phyloP scores from a whole-genome alignment of 257 asterid species.

The Solanum chiquidenum region DNA sequence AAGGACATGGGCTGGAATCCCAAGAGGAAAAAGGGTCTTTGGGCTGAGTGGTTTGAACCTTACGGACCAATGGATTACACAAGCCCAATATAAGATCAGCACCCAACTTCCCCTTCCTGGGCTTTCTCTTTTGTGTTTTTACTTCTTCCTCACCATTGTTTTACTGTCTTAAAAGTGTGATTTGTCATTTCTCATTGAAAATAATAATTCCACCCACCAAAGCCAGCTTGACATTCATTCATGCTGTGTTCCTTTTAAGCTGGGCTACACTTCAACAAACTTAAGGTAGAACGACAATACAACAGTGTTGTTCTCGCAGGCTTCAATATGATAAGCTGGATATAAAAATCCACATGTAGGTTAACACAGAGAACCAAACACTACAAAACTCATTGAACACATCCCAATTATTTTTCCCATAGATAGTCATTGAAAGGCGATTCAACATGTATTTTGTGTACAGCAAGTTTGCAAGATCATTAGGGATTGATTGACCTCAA shows the following conservation, averaged over 20 bases:
- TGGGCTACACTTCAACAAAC: neutral
- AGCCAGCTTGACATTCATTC: neutral
- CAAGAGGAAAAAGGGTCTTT: conserved; percentile 26
- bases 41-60: conserved; percentile 37
- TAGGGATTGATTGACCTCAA: neutral
- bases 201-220: neutral
- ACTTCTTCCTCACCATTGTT: neutral
- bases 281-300: neutral
- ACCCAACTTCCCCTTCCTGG: neutral
- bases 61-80: conserved; percentile 38
- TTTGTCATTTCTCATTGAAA: neutral
- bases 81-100: neutral
- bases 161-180: neutral
- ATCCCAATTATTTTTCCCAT: neutral
- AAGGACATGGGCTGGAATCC: conserved; percentile 50
- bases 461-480: neutral
- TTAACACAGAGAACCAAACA: neutral
- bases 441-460: neutral
- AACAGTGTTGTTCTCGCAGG: neutral
- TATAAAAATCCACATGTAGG: neutral
- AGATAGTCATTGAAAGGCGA: neutral
- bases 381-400: neutral
- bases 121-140: neutral
- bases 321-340: neutral
- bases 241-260: neutral